Percentiles rank a stretch among this genome's conserved stretches.
Conservation (phyloP, 495 filamentous ascomycete species). For the Bombardia bombarda region DNA sequence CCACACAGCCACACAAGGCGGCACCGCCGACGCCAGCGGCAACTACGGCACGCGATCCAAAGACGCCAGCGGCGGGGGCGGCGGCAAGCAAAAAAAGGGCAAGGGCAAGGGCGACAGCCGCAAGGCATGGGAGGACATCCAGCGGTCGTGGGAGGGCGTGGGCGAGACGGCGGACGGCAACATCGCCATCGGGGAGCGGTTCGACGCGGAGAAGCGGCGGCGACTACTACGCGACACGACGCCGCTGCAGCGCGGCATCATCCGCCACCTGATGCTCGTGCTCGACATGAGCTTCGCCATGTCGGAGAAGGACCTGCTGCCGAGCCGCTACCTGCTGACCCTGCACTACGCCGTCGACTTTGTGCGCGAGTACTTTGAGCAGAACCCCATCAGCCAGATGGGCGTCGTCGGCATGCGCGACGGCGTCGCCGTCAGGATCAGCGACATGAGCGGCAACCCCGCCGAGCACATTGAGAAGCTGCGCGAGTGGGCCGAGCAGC, state of each 20-base stretch:
- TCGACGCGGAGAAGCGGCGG: slow-evolving; percentile 40
- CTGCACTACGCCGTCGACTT: slow-evolving; percentile 82
- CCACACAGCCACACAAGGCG: slow-evolving; percentile 31
- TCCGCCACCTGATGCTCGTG: slow-evolving; percentile 84
- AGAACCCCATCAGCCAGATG: slow-evolving; percentile 97
- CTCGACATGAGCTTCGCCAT: slow-evolving; percentile 92
- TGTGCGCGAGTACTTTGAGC: slow-evolving; percentile 91
- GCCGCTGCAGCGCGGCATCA: slow-evolving; percentile 90
- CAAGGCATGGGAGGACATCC: slow-evolving; percentile 40
- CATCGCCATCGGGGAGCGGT: slow-evolving; percentile 25
- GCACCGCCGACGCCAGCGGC: too few species aligned
- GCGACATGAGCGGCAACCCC: slow-evolving; percentile 86
- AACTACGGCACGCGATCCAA: too few species aligned
- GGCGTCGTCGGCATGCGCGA: slow-evolving; percentile 87
- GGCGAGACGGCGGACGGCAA: slow-evolving; percentile 36
- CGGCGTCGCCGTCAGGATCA: slow-evolving; percentile 76
- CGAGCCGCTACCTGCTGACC: slow-evolving; percentile 73
- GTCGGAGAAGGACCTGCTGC: slow-evolving; percentile 88
- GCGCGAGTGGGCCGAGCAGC: slow-evolving; percentile 56
- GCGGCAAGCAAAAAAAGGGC: too few species aligned
- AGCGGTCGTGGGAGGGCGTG: slow-evolving; percentile 40
- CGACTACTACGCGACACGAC: slow-evolving; percentile 80
- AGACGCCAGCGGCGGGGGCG: too few species aligned
- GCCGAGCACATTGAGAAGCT: slow-evolving; percentile 73
- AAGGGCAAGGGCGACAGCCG: slow-evolving; percentile 15